Evolutionary conservation across 2,329 filamentous ascomycete genomes (phyloP).

Genomic region (Neonectria sp.): DNA sequence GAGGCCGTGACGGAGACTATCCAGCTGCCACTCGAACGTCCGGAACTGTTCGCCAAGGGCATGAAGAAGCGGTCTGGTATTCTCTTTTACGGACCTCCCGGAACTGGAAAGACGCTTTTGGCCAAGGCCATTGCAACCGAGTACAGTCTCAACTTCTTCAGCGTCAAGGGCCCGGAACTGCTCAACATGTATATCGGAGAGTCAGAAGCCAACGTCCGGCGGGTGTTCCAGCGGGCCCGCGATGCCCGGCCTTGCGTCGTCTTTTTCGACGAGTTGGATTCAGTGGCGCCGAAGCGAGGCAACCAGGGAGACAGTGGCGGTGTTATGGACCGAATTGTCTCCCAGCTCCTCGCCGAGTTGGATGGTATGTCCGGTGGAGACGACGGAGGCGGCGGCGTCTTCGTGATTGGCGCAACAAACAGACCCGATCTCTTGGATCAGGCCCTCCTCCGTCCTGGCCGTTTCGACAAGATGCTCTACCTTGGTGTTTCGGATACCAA

Average conservation of each 20-base stretch:
- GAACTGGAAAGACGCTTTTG: constrained; percentile 92
- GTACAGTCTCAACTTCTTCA: constrained; percentile 95
- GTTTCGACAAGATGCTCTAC: constrained; percentile 99
- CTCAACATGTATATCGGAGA: constrained; percentile 98
- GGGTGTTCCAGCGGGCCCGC: constrained; percentile 89
- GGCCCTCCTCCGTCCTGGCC: constrained; percentile 87
- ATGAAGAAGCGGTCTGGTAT: constrained; percentile 99
- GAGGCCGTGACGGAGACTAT: constrained; percentile 98
- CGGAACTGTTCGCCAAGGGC: constrained; percentile 95
- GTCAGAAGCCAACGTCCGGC: constrained; percentile 90
- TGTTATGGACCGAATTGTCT: constrained; percentile 98
- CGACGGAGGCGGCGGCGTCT: constrained; percentile 88
- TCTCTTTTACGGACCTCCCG: constrained; percentile 91
- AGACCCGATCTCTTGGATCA: constrained; percentile 93
- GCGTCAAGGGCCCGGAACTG: constrained; percentile 90
- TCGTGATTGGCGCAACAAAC: constrained; percentile 97
- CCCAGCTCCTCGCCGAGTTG: constrained; percentile 92
- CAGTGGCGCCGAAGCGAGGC: constrained; percentile 94
- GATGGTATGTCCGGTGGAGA: constrained; percentile 98
- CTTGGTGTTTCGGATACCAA: constrained; percentile 96
- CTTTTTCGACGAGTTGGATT: constrained; percentile 95
- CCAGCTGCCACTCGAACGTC: constrained; percentile 89
- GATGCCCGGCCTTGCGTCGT: constrained; percentile 91
- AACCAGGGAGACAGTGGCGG: constrained; percentile 98
- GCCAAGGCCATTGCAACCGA: constrained; percentile 95